Conservation (phyloP, 352 stramenopile species). For the Pythium folliculosum region DNA sequence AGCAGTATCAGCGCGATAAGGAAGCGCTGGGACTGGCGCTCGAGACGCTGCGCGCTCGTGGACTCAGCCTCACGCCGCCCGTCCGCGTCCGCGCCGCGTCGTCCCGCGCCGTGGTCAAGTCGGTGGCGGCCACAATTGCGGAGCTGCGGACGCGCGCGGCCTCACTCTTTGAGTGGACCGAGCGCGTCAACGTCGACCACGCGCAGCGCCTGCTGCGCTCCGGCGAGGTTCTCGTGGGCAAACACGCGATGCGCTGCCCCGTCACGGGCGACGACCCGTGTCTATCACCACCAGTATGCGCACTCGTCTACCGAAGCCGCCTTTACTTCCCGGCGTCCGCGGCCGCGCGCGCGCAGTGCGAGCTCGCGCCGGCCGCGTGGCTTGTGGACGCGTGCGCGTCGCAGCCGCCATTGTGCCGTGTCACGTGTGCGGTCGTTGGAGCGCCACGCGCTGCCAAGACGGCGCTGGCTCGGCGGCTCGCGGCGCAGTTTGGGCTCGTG, state of each 20-base stretch:
- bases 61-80: slow-evolving; percentile 37
- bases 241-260: slow-evolving; percentile 50
- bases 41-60: slow-evolving; percentile 37
- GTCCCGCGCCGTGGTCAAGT: slow-evolving; percentile 42
- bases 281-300: slow-evolving; percentile 2
- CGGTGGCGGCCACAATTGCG: slow-evolving; percentile 29
- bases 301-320: slow-evolving; percentile 48
- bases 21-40: slow-evolving; percentile 41
- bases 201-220: slow-evolving; percentile 32
- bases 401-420: slow-evolving; percentile 10
- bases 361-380: slow-evolving; percentile 19
- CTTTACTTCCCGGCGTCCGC: slow-evolving; percentile 57
- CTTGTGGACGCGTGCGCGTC: not conserved
- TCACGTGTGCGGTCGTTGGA: slow-evolving; percentile 46
- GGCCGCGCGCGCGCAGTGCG: slow-evolving; percentile 26
- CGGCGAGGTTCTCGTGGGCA: slow-evolving; percentile 53
- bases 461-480: slow-evolving; percentile 33
- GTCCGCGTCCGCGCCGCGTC: slow-evolving; percentile 24
- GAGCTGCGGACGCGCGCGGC: slow-evolving; percentile 39
- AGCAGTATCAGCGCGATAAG: slow-evolving; percentile 47
- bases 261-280: slow-evolving; percentile 23
- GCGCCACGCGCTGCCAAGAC: slow-evolving; percentile 41
- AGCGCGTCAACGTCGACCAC: slow-evolving; percentile 31
- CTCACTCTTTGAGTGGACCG: slow-evolving; percentile 47
- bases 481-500: slow-evolving; percentile 31